These are phyloP conservation scores for Pichia sp. DNA, from an alignment of 1,139 yeast genomes.

Conservation along the genomic window DNA sequence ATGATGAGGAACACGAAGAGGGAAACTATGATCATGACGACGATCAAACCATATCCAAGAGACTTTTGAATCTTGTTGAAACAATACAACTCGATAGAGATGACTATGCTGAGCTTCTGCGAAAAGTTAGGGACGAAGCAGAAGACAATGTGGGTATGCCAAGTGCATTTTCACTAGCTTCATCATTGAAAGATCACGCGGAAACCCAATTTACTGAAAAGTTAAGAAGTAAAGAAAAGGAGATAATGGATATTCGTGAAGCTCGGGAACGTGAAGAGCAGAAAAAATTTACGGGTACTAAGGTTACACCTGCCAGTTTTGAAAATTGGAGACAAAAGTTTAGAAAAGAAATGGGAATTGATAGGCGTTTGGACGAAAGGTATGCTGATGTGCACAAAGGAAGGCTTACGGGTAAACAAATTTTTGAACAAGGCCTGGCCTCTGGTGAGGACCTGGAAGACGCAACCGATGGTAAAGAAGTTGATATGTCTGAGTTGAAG, in stretches of 20 bases:
- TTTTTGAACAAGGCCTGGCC: slow-evolving; percentile 84
- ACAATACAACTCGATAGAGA: slow-evolving; percentile 44
- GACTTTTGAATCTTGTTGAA: slow-evolving; percentile 53
- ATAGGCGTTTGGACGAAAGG: slow-evolving; percentile 47
- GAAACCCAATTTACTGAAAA: slow-evolving; percentile 60
- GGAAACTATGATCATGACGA: slow-evolving; percentile 42
- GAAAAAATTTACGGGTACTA: slow-evolving; percentile 61
- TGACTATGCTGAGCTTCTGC: slow-evolving; percentile 42
- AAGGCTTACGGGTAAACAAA: slow-evolving; percentile 79
- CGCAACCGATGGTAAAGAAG: slow-evolving; percentile 26
- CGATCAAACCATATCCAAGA: slow-evolving; percentile 41
- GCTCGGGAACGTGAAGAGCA: slow-evolving; percentile 61
- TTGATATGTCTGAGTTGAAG: slow-evolving; percentile 19
- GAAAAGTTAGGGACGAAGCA: slow-evolving; percentile 55
- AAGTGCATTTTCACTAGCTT: slow-evolving; percentile 72
- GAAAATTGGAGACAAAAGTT: slow-evolving; percentile 67
- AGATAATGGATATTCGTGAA: slow-evolving; percentile 53
- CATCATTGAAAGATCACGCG: slow-evolving; percentile 73
- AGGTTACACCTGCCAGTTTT: slow-evolving; percentile 65
- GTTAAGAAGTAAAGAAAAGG: slow-evolving; percentile 50
- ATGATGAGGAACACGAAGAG: slow-evolving; percentile 33
- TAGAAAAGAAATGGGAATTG: slow-evolving; percentile 64
- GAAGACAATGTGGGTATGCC: slow-evolving; percentile 83
- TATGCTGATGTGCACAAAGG: slow-evolving; percentile 62
- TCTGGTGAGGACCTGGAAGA: slow-evolving; percentile 38